A percentile compares a stretch with the other conserved stretches of the same genome.
Conservation (phyloP, 768 basidiomycete species). For the Psilocybe cubensis region DNA sequence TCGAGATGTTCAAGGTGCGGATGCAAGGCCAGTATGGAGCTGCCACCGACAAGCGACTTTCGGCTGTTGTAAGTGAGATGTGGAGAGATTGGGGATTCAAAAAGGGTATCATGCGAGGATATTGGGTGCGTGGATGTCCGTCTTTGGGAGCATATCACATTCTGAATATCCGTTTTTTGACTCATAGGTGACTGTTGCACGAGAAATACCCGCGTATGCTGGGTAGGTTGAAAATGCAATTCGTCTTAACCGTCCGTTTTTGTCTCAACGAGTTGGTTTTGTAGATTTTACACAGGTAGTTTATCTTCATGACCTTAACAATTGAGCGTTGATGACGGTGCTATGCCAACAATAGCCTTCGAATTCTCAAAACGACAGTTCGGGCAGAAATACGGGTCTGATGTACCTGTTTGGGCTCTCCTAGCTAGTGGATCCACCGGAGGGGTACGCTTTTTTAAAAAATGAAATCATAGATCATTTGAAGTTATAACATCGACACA, state of each 20-base stretch:
- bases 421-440: slow-evolving; percentile 84
- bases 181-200: slow-evolving; percentile 80
- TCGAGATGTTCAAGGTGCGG: slow-evolving; percentile 98
- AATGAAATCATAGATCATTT: neutral
- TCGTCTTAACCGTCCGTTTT: neutral
- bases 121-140: slow-evolving; percentile 69
- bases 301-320: neutral
- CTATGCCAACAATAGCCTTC: slow-evolving; percentile 63
- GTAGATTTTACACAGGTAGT: slow-evolving; percentile 71
- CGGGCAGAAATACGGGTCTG: slow-evolving; percentile 57
- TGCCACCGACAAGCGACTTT: slow-evolving; percentile 75
- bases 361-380: slow-evolving; percentile 89
- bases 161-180: neutral
- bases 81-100: slow-evolving; percentile 86
- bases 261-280: neutral
- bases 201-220: slow-evolving; percentile 97
- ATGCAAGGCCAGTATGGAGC: slow-evolving; percentile 97
- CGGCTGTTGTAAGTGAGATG: slow-evolving; percentile 77
- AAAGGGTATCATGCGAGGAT: slow-evolving; percentile 93
- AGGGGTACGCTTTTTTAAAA: slow-evolving; percentile 57
- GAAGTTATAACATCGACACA: slow-evolving; percentile 27
- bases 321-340: neutral
- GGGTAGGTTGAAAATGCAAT: slow-evolving; percentile 52
- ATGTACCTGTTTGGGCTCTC: slow-evolving; percentile 84
- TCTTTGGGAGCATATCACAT: neutral